Percentiles rank a stretch among this genome's conserved stretches.
Conservation (phyloP, 305 asterid genomes). For the Fraxinus platypoda region DNA sequence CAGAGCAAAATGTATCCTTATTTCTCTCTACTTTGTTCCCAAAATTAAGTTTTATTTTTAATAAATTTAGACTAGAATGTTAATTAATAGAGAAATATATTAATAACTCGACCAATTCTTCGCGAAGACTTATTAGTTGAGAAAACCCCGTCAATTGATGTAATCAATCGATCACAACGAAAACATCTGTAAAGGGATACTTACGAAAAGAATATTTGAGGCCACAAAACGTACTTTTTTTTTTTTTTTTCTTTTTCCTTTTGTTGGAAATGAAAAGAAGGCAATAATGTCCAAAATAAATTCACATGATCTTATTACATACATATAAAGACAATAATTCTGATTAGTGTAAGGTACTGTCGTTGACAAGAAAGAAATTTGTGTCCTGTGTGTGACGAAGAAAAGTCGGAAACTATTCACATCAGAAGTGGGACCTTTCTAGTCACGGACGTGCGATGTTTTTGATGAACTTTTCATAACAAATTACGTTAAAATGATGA, state of each 20-base stretch:
- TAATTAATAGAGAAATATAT: background rate
- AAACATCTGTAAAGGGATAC: background rate
- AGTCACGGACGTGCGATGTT: background rate
- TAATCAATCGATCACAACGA: background rate
- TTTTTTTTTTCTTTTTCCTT: background rate
- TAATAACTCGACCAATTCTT: background rate
- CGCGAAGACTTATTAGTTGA: background rate
- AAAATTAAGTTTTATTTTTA: background rate
- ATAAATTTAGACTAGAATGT: background rate
- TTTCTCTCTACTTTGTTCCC: background rate
- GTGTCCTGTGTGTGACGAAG: background rate
- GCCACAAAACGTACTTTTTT: constrained; percentile 7
- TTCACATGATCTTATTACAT: constrained; percentile 35
- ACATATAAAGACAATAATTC: background rate
- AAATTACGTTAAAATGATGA: background rate
- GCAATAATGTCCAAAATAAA: constrained; percentile 33
- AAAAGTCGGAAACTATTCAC: background rate
- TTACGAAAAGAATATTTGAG: background rate
- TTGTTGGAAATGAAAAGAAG: background rate
- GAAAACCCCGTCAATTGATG: background rate
- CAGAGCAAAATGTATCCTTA: background rate
- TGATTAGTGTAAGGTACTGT: background rate
- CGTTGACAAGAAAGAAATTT: background rate
- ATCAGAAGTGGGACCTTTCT: background rate
- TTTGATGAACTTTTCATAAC: background rate